phyloP scores from a whole-genome alignment of 208 protist species.

The Acanthamoeba triangularis region DNA sequence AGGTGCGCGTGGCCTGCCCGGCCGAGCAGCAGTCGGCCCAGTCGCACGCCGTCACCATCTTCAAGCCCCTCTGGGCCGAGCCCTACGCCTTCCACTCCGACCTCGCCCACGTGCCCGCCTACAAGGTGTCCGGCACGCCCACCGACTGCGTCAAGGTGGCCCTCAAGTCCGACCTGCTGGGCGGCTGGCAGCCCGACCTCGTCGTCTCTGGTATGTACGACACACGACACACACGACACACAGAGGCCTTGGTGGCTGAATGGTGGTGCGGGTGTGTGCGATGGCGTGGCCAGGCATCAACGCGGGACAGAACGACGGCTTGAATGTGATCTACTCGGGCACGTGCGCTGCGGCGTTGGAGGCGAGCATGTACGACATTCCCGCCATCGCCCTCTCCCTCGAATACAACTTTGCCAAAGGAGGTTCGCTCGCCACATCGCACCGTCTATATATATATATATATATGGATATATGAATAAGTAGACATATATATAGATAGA shows the following conservation, averaged over 20 bases:
- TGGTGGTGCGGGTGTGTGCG: too few species aligned
- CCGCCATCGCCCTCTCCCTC: slow-evolving; percentile 16
- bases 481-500: too few species aligned
- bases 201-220: neutral
- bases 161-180: slow-evolving; percentile 3
- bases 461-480: too few species aligned
- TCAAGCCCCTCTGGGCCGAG: neutral
- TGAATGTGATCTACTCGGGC: slow-evolving; percentile 35
- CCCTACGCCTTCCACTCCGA: slow-evolving; percentile 39
- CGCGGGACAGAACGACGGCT: slow-evolving; percentile 13
- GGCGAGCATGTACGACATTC: neutral
- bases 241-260: too few species aligned
- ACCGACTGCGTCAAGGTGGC: slow-evolving; percentile 31
- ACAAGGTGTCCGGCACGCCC: slow-evolving; percentile 7
- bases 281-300: neutral
- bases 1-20: slow-evolving; percentile 12
- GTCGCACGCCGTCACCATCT: slow-evolving; percentile 10
- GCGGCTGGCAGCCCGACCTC: slow-evolving; percentile 17
- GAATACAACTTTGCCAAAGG: slow-evolving; percentile 25
- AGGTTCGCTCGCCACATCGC: neutral
- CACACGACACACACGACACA: too few species aligned
- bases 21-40: slow-evolving; percentile 25
- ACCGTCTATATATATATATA: too few species aligned
- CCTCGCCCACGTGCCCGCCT: neutral
- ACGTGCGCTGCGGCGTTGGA: slow-evolving; percentile 10